Conservation (phyloP, 768 basidiomycete species). For the Panaeolus papilionaceus region DNA sequence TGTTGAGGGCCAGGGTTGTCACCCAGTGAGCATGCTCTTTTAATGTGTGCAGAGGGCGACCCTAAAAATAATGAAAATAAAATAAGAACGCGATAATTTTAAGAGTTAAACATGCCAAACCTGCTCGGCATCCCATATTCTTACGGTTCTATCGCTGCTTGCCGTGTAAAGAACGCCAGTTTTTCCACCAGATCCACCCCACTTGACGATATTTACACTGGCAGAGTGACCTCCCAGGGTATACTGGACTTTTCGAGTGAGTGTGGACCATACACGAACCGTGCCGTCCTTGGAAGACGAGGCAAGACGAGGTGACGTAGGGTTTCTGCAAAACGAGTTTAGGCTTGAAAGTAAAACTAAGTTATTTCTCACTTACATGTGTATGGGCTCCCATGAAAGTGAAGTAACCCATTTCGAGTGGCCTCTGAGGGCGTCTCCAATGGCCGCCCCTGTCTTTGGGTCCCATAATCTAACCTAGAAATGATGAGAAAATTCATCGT, state of each 20-base stretch:
- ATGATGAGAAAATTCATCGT: not conserved
- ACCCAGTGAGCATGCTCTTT: constrained; percentile 99
- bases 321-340: constrained; percentile 57
- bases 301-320: constrained; percentile 81
- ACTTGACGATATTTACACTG: constrained; percentile 93
- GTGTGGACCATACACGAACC: constrained; percentile 91
- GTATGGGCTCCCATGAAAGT: constrained; percentile 95
- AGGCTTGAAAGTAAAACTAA: not conserved
- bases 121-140: constrained; percentile 88
- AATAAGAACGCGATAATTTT: not conserved
- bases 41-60: constrained; percentile 80
- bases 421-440: constrained; percentile 89
- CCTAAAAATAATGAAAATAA: constrained; percentile 49
- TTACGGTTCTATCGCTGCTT: constrained; percentile 91
- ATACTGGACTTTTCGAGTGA: constrained; percentile 75
- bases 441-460: constrained; percentile 86
- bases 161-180: constrained; percentile 92
- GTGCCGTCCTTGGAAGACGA: constrained; percentile 97
- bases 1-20: constrained; percentile 93
- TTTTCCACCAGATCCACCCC: constrained; percentile 84
- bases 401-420: constrained; percentile 98
- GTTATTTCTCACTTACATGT: constrained; percentile 62
- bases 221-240: constrained; percentile 93
- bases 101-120: constrained; percentile 44
- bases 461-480: constrained; percentile 86